Percentiles rank a stretch among this genome's conserved stretches.
Conservation (phyloP, 148 eudicot species). For the Fagopyrum esculentum region DNA sequence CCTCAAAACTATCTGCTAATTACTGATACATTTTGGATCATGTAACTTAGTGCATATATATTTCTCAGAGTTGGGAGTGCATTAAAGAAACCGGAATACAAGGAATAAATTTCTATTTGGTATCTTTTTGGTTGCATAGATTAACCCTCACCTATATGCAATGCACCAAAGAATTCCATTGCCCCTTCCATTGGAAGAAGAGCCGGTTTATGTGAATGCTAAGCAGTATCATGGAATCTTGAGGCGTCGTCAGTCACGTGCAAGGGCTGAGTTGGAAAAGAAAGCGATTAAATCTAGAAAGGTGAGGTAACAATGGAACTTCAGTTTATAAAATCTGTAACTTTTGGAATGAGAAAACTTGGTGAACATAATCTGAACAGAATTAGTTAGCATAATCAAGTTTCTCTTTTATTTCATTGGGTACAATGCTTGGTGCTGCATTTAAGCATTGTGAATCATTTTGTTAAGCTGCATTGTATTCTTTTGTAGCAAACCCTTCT, state of each 20-base stretch:
- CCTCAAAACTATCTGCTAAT: not conserved
- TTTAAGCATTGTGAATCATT: not conserved
- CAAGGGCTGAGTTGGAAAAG: slow-evolving; percentile 71
- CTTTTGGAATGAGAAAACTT: not conserved
- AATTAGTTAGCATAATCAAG: not conserved
- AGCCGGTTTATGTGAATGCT: slow-evolving; percentile 73
- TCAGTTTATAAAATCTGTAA: not conserved
- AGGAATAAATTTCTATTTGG: not conserved
- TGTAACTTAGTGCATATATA: not conserved
- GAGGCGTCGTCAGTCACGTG: slow-evolving; percentile 70
- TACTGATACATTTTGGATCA: not conserved
- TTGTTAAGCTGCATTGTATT: not conserved
- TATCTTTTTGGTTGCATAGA: slow-evolving; percentile 23
- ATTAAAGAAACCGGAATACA: not conserved
- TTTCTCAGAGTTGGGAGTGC: not conserved
- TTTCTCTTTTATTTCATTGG: not conserved
- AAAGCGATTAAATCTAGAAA: slow-evolving; percentile 50
- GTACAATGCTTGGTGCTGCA: not conserved
- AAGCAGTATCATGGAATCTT: slow-evolving; percentile 79
- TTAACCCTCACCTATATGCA: slow-evolving; percentile 52
- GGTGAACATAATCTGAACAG: not conserved
- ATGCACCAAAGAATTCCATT: slow-evolving; percentile 55
- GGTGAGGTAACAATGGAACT: slow-evolving; percentile 22
- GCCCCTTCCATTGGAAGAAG: slow-evolving; percentile 68
- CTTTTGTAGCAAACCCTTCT: not conserved